These are phyloP conservation scores for Ophiocordyceps camponoti-rufipedis DNA, from an alignment of 2,329 filamentous ascomycete genomes.

Conservation along the genomic window DNA sequence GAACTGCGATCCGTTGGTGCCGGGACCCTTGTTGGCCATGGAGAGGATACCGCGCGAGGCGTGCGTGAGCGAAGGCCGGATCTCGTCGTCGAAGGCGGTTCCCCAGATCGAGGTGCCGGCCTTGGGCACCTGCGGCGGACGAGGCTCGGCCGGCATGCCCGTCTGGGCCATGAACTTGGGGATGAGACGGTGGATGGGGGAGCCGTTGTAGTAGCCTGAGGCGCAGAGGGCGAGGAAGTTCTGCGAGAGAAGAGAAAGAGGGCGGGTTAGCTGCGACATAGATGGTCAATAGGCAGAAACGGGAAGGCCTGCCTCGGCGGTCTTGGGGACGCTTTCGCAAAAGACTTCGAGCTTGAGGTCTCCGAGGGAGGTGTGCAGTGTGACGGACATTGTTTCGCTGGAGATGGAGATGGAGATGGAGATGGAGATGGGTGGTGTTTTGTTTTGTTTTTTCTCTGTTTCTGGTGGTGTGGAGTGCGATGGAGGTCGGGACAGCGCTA, in stretches of 20 bases:
- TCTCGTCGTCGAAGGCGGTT: conserved; percentile 62
- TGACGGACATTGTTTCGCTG: conserved; percentile 37
- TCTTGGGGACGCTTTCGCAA: conserved; percentile 86
- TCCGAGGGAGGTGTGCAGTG: conserved; percentile 73
- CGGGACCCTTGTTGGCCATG: conserved; percentile 64
- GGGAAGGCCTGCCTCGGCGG: conserved; percentile 46
- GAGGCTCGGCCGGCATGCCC: conserved; percentile 40
- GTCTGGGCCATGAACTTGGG: conserved; percentile 68
- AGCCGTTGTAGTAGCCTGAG: conserved; percentile 56
- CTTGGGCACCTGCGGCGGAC: conserved; percentile 40
- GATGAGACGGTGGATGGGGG: conserved; percentile 65
- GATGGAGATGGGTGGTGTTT: neutral
- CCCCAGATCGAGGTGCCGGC: conserved; percentile 58
- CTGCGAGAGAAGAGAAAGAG: conserved; percentile 19
- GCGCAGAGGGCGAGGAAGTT: conserved; percentile 82
- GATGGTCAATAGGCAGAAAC: neutral
- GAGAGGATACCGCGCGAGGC: conserved; percentile 50
- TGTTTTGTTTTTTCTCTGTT: neutral
- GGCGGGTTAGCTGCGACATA: neutral
- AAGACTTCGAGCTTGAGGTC: conserved; percentile 93
- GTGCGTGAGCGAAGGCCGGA: conserved; percentile 50
- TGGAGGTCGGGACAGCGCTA: no score
- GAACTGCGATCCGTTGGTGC: conserved; percentile 64
- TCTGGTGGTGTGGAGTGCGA: no score
- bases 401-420: neutral